Evolutionary conservation across 768 basidiomycete species (phyloP).

Genomic region (Phlebiopsis flavidoalba): DNA sequence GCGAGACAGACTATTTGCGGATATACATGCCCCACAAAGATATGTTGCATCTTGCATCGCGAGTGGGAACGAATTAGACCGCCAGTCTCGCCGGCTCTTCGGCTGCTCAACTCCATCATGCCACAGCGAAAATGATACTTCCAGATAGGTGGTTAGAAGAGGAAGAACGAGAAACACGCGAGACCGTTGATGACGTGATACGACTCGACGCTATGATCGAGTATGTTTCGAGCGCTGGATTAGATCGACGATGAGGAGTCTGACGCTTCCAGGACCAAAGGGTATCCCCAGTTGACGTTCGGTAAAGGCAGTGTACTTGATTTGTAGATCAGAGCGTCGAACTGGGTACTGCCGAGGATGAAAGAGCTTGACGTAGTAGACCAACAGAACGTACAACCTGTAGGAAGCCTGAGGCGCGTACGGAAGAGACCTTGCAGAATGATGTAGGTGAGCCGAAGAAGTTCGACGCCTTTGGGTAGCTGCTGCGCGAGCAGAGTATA

Average conservation of each 20-base stretch:
- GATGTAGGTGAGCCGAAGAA: slow-evolving; percentile 92
- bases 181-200: slow-evolving; percentile 92
- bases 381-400: slow-evolving; percentile 63
- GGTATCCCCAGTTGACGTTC: slow-evolving; percentile 72
- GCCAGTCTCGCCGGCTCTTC: slow-evolving; percentile 69
- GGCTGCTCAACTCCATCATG: slow-evolving; percentile 72
- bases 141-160: slow-evolving; percentile 79
- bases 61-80: slow-evolving; percentile 93
- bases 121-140: slow-evolving; percentile 43
- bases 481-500: slow-evolving; percentile 65
- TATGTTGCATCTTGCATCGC: slow-evolving; percentile 84
- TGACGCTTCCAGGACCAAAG: slow-evolving; percentile 60
- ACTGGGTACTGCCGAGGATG: slow-evolving; percentile 85
- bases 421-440: slow-evolving; percentile 78
- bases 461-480: slow-evolving; percentile 76
- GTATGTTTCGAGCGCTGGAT: slow-evolving; percentile 77
- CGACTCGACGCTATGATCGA: slow-evolving; percentile 49
- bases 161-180: slow-evolving; percentile 73
- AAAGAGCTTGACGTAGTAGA: slow-evolving; percentile 92
- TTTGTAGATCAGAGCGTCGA: slow-evolving; percentile 77
- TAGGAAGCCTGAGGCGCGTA: slow-evolving; percentile 74
- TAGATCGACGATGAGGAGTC: slow-evolving; percentile 80
- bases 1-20: slow-evolving; percentile 75
- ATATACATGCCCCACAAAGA: slow-evolving; percentile 95
- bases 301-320: slow-evolving; percentile 75